Conservation (phyloP, 257 asterid genomes). For the Solanum lycopersicoides region DNA sequence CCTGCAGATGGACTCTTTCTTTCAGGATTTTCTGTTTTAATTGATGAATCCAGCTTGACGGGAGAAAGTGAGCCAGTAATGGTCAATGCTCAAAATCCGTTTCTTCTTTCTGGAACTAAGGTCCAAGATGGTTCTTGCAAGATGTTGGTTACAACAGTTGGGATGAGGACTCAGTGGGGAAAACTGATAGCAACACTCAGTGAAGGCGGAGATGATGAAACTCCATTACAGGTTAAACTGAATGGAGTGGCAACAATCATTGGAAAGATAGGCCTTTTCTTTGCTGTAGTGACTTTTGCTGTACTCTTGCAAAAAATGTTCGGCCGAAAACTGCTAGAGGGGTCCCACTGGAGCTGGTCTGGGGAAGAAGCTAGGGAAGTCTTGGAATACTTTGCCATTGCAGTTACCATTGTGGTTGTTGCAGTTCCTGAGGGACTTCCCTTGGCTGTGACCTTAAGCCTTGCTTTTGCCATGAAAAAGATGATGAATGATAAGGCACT, state of each 20-base stretch:
- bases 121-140: slow-evolving; percentile 8
- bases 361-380: slow-evolving; percentile 7
- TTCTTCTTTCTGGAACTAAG: slow-evolving; percentile 14
- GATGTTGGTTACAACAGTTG: slow-evolving; percentile 10
- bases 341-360: slow-evolving; percentile 10
- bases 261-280: slow-evolving; percentile 8
- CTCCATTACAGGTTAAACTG: slow-evolving; percentile 10
- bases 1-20: slow-evolving; percentile 13
- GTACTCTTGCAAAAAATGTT: not conserved
- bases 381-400: slow-evolving; percentile 8
- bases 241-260: slow-evolving; percentile 8
- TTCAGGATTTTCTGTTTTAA: slow-evolving; percentile 9
- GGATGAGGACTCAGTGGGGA: slow-evolving; percentile 16
- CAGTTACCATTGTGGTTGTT: slow-evolving; percentile 6
- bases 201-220: slow-evolving; percentile 9
- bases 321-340: not conserved
- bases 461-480: slow-evolving; percentile 14
- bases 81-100: slow-evolving; percentile 4
- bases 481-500: slow-evolving; percentile 14
- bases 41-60: slow-evolving; percentile 10
- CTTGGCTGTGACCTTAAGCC: slow-evolving; percentile 10
- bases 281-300: slow-evolving; percentile 8
- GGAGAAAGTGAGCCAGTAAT: slow-evolving; percentile 12
- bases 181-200: slow-evolving; percentile 7
- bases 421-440: slow-evolving; percentile 15